Conservation (phyloP, 2,329 filamentous ascomycete species). For the Pseudocercospora crystallina region DNA sequence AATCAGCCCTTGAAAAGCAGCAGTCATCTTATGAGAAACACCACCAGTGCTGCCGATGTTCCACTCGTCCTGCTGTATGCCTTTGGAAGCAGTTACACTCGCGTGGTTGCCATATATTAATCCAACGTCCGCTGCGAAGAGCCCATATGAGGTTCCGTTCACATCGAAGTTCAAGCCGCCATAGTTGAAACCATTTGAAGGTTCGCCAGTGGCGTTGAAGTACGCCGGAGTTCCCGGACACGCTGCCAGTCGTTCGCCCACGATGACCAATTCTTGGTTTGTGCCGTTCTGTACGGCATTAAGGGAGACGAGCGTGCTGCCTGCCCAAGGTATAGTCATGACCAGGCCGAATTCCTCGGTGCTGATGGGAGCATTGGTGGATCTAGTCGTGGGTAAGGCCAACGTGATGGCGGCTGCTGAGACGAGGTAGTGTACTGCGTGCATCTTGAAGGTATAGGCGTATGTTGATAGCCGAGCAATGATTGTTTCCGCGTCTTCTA, state of each 20-base stretch:
- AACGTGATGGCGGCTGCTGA: background rate
- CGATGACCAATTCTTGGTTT: conserved; percentile 6
- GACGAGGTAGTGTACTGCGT: background rate
- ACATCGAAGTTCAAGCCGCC: conserved; percentile 15
- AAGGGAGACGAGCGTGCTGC: conserved; percentile 8
- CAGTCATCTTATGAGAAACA: conserved; percentile 9
- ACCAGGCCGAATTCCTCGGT: conserved; percentile 14
- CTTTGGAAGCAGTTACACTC: conserved; percentile 5
- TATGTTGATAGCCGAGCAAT: too few species aligned
- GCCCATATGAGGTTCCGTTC: conserved; percentile 7
- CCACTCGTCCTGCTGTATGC: conserved; percentile 11
- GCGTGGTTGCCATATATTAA: conserved; percentile 9
- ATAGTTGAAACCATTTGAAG: conserved; percentile 1
- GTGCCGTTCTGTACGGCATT: conserved; percentile 16
- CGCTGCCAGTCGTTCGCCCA: conserved; percentile 11
- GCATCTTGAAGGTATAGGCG: background rate
- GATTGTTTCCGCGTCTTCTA: too few species aligned
- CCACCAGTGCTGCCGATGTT: background rate
- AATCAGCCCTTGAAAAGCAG: conserved; percentile 7
- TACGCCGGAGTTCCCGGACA: conserved; percentile 15
- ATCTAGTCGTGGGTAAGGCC: conserved; percentile 1
- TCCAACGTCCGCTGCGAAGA: conserved; percentile 12
- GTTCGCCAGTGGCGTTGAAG: background rate
- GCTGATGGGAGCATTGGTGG: conserved; percentile 1
- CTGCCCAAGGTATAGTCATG: conserved; percentile 4